Evolutionary conservation across 139 green algal species (phyloP).

Genomic region (Pycnococcus provasolii): DNA sequence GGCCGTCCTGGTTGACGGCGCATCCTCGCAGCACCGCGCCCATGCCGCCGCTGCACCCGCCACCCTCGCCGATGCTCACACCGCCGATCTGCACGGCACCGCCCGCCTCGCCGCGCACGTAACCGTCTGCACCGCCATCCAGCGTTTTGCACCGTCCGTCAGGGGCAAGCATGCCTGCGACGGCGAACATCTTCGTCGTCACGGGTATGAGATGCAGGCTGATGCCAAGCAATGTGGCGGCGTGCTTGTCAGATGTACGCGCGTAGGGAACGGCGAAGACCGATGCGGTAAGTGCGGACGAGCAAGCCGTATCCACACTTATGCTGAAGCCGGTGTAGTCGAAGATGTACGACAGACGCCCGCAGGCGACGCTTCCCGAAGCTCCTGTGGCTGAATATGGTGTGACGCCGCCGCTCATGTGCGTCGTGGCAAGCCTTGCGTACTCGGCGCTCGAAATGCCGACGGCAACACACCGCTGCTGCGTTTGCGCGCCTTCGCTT

Average conservation of each 20-base stretch:
- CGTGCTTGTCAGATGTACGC: neutral
- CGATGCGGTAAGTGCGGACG: conserved; percentile 62
- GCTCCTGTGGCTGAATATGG: conserved; percentile 8
- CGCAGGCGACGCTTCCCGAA: conserved; percentile 44
- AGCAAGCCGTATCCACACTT: conserved; percentile 63
- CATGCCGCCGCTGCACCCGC: no score
- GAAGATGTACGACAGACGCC: conserved; percentile 42
- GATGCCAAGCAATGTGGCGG: conserved; percentile 14
- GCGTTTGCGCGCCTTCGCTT: no score
- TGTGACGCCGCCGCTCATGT: neutral
- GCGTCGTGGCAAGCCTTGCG: no score
- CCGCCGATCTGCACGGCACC: neutral
- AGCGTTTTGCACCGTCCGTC: conserved; percentile 32
- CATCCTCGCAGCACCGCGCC: neutral
- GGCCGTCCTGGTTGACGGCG: conserved; percentile 27
- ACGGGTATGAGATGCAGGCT: neutral
- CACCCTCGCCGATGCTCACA: neutral
- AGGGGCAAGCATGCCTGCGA: conserved; percentile 37
- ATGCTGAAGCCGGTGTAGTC: conserved; percentile 30
- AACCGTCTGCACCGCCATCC: conserved; percentile 25
- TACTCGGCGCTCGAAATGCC: no score
- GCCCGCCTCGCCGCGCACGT: conserved; percentile 28
- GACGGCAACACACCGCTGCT: no score
- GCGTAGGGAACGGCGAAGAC: conserved; percentile 36
- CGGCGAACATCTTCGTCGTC: conserved; percentile 36